Conservation (phyloP, 305 asterid species). For the Fraxinus floribunda region DNA sequence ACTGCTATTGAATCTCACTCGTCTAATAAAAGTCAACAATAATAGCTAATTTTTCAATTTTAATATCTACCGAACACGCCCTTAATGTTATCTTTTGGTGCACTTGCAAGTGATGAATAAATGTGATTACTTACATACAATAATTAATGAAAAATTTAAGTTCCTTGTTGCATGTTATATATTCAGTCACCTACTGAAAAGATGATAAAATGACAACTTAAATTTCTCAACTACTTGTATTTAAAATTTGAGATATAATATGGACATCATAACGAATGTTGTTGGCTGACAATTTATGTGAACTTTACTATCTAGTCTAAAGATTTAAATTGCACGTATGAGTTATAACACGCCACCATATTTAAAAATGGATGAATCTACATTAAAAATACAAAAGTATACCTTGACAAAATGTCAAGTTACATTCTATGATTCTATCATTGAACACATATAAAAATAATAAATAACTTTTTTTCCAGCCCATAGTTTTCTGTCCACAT, state of each 20-base stretch:
- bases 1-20: no score
- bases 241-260: background rate
- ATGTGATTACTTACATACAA: background rate
- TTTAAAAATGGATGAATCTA: background rate
- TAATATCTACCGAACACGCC: no score
- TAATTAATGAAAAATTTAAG: background rate
- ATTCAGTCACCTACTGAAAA: background rate
- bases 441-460: no score
- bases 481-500: background rate
- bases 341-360: background rate
- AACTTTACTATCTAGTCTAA: background rate
- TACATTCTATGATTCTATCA: no score
- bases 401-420: no score
- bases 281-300: background rate
- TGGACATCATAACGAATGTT: background rate
- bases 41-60: no score
- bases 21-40: no score
- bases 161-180: background rate
- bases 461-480: no score
- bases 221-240: background rate
- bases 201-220: background rate
- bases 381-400: no score
- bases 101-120: background rate
- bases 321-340: background rate
- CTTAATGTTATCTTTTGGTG: background rate